A percentile compares a stretch with the other conserved stretches of the same genome.
Evolutionary conservation across 192 early-diverging fungal species (phyloP).

Genomic region (Borealophlyctis nickersoniae): DNA sequence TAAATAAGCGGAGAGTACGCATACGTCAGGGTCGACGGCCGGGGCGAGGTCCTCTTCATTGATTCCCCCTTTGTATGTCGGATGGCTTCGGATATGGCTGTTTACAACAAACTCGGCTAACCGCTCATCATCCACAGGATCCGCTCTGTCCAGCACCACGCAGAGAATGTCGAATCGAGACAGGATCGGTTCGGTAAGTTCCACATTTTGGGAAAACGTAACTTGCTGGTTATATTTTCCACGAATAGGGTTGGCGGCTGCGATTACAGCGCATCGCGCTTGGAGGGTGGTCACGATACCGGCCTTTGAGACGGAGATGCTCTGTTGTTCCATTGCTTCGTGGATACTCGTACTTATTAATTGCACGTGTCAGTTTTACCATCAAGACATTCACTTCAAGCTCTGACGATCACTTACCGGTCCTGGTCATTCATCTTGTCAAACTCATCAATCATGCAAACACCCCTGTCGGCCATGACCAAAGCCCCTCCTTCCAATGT

Average conservation of each 20-base stretch:
- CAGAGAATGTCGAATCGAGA: constrained; percentile 97
- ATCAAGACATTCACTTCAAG: constrained; percentile 10
- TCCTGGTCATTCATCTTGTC: constrained; percentile 85
- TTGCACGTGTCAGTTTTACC: background rate
- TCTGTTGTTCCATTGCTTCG: constrained; percentile 89
- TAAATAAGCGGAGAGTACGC: too few species aligned
- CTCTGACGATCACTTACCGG: constrained; percentile 36
- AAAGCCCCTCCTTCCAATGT: constrained; percentile 77
- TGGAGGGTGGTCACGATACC: constrained; percentile 81
- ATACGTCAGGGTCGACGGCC: constrained; percentile 58
- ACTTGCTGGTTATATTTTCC: constrained; percentile 88
- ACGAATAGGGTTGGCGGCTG: constrained; percentile 82
- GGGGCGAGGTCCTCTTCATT: constrained; percentile 35
- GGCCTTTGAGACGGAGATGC: constrained; percentile 82
- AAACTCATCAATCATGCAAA: constrained; percentile 89
- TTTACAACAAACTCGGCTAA: constrained; percentile 92
- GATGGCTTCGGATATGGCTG: constrained; percentile 90
- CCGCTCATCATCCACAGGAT: constrained; percentile 85
- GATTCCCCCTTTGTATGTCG: constrained; percentile 48
- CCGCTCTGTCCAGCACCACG: constrained; percentile 90
- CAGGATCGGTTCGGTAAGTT: constrained; percentile 96
- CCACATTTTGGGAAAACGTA: constrained; percentile 94
- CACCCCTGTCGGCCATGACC: constrained; percentile 85
- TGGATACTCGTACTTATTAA: constrained; percentile 81
- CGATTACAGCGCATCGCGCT: constrained; percentile 80